These are phyloP conservation scores for Gymnopilus junonius DNA, from an alignment of 768 basidiomycete genomes.

Conservation along the genomic window DNA sequence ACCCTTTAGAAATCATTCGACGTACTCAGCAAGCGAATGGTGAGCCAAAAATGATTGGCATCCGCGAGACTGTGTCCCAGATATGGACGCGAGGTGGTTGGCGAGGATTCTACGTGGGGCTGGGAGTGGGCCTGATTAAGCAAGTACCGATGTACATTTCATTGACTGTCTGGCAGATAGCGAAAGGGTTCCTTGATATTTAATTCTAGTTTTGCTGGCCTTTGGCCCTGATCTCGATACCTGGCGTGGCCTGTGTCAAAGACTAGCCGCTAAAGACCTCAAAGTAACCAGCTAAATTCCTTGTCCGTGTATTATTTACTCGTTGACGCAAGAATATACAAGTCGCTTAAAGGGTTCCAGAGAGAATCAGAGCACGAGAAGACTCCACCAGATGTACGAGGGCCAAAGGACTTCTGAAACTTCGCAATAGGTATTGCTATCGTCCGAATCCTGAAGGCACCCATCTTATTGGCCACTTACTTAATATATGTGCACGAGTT, in stretches of 20 bases:
- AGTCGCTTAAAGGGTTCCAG: no score
- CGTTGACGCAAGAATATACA: no score
- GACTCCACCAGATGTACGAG: no score
- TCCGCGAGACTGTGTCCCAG: conserved; percentile 23
- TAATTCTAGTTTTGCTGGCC: neutral
- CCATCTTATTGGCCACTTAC: no score
- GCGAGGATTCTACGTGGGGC: conserved; percentile 30
- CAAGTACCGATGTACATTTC: conserved; percentile 32
- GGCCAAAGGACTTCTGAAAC: no score
- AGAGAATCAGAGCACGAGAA: no score
- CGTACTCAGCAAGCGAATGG: conserved; percentile 32
- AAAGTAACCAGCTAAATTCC: no score
- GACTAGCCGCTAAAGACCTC: no score
- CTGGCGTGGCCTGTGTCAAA: neutral
- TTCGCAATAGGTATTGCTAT: no score
- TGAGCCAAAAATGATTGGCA: conserved; percentile 24
- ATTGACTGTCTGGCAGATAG: conserved; percentile 25
- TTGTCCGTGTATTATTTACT: no score
- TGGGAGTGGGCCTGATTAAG: conserved; percentile 29
- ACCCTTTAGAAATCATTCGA: conserved; percentile 30
- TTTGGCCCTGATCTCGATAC: neutral
- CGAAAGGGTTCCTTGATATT: conserved; percentile 9
- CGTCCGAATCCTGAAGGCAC: no score
- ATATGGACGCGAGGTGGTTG: conserved; percentile 25
- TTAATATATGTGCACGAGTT: no score